phyloP scores from a whole-genome alignment of 495 filamentous ascomycete species.

The Lophiotrema nucula region DNA sequence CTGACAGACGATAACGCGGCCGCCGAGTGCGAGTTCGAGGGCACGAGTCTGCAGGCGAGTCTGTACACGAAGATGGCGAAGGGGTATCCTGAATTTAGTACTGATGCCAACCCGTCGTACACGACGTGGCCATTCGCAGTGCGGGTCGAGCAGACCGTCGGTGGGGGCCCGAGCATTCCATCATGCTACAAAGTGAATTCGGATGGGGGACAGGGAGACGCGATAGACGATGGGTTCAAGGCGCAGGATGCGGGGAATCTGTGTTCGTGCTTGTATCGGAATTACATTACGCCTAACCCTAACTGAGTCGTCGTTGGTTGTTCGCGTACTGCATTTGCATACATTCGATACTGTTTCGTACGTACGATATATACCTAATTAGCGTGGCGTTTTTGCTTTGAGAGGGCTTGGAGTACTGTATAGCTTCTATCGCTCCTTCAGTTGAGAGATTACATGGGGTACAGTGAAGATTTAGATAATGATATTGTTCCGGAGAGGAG shows the following conservation, averaged over 20 bases:
- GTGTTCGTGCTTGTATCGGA: conserved; percentile 41
- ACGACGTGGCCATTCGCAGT: conserved; percentile 40
- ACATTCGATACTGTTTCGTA: not conserved
- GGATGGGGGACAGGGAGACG: conserved; percentile 29
- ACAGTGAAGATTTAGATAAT: no score
- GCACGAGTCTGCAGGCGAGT: conserved; percentile 48
- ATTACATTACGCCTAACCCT: conserved; percentile 27
- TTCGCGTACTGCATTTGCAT: not conserved
- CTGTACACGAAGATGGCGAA: conserved; percentile 54
- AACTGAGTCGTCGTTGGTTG: not conserved
- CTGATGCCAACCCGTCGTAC: conserved; percentile 21
- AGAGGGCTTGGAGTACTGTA: no score
- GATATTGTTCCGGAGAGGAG: no score
- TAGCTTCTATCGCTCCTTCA: no score
- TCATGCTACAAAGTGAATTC: conserved; percentile 43
- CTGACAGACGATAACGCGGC: conserved; percentile 37
- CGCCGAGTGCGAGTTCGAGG: conserved; percentile 52
- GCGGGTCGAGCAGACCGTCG: conserved; percentile 47
- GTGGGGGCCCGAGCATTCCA: conserved; percentile 45
- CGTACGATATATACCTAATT: not conserved
- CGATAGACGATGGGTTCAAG: conserved; percentile 19
- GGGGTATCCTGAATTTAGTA: conserved; percentile 42
- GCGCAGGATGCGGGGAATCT: conserved; percentile 19
- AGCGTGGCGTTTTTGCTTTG: not conserved
- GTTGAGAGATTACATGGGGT: no score